Evolutionary conservation across 2,329 filamentous ascomycete genomes (phyloP).

Genomic region (Immersiporthe knoxdaviesiana): DNA sequence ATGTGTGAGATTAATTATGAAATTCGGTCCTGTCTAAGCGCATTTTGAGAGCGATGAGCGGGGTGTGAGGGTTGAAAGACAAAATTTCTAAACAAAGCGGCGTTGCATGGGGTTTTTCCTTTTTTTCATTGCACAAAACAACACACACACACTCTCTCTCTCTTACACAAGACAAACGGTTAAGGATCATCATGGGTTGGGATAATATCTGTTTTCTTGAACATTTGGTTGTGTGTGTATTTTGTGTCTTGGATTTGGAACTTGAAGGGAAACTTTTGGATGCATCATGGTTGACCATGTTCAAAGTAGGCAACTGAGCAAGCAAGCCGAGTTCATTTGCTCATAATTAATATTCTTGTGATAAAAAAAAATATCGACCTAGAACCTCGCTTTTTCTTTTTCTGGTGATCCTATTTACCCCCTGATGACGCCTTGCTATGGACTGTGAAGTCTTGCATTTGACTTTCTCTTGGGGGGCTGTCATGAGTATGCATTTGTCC

Average conservation of each 20-base stretch:
- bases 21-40: slow-evolving; percentile 4
- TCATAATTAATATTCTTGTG: slow-evolving; percentile 21
- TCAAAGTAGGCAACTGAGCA: slow-evolving; percentile 8
- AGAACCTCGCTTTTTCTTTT: too few relatives aligned
- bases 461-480: background rate
- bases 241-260: slow-evolving; percentile 12
- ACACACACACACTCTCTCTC: slow-evolving; percentile 17
- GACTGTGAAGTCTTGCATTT: background rate
- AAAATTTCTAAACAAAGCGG: slow-evolving; percentile 9
- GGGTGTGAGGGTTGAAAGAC: background rate
- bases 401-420: too few relatives aligned
- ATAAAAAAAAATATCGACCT: background rate
- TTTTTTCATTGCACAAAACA: background rate
- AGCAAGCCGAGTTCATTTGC: slow-evolving; percentile 16
- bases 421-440: background rate
- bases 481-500: background rate
- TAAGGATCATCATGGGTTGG: slow-evolving; percentile 14
- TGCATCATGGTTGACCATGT: slow-evolving; percentile 5
- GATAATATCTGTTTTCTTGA: slow-evolving; percentile 1
- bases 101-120: slow-evolving; percentile 11
- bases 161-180: slow-evolving; percentile 9
- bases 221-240: background rate
- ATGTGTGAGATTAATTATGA: background rate
- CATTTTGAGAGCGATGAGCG: slow-evolving; percentile 6
- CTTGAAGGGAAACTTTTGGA: slow-evolving; percentile 1